phyloP scores from a whole-genome alignment of 2,329 filamentous ascomycete species.

The Zalaria sp. region DNA sequence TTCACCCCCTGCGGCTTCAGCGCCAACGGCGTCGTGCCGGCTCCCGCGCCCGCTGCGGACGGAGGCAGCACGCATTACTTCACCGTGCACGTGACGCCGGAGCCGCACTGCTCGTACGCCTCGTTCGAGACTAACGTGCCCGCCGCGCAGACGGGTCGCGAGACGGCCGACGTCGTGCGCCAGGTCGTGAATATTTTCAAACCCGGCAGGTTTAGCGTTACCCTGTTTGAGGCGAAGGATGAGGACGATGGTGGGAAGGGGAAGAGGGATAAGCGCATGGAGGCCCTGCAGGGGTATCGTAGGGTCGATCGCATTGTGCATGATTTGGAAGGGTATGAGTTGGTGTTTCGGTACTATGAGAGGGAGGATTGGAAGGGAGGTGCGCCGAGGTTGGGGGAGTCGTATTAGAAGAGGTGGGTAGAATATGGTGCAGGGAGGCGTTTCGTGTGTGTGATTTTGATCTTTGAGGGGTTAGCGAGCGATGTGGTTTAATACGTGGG shows the following conservation, averaged over 20 bases:
- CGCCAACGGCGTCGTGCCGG: slow-evolving; percentile 87
- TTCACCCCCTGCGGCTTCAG: slow-evolving; percentile 97
- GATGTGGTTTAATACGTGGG: too few relatives aligned
- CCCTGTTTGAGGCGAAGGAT: slow-evolving; percentile 81
- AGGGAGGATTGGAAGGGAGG: slow-evolving; percentile 65
- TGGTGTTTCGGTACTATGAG: slow-evolving; percentile 95
- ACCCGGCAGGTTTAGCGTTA: slow-evolving; percentile 94
- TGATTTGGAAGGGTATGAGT: slow-evolving; percentile 91
- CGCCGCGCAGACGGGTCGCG: slow-evolving; percentile 70
- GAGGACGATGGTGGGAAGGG: slow-evolving; percentile 25
- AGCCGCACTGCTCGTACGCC: slow-evolving; percentile 92
- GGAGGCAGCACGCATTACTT: slow-evolving; percentile 63
- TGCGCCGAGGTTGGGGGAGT: slow-evolving; percentile 47
- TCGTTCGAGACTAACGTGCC: slow-evolving; percentile 98
- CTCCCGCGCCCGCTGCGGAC: slow-evolving; percentile 36
- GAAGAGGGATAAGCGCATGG: slow-evolving; percentile 43
- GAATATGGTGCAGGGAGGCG: not conserved
- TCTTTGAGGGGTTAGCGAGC: too few relatives aligned
- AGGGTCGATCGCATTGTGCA: slow-evolving; percentile 91
- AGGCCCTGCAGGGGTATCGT: slow-evolving; percentile 72
- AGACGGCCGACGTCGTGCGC: slow-evolving; percentile 80
- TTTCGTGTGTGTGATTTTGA: not conserved
- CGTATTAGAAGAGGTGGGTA: not conserved
- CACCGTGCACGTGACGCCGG: slow-evolving; percentile 94
- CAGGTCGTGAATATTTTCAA: slow-evolving; percentile 94